Evolutionary conservation across 495 filamentous ascomycete species (phyloP).

Genomic region (Cairneyella variabilis): DNA sequence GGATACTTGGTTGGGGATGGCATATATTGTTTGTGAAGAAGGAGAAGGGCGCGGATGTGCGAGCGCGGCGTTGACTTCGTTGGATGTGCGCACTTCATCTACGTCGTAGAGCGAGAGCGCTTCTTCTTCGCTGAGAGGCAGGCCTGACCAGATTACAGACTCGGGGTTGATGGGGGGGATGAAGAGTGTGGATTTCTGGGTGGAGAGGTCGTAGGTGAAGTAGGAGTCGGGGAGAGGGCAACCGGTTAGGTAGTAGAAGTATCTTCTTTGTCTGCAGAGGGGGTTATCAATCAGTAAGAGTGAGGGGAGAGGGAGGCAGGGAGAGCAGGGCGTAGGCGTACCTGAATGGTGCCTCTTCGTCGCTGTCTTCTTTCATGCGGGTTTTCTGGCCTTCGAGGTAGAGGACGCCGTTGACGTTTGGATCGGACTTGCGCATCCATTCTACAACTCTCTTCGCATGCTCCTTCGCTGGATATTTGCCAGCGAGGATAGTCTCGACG

Average conservation of each 20-base stretch:
- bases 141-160: conserved; percentile 91
- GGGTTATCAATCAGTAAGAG: conserved; percentile 12
- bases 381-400: conserved; percentile 87
- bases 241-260: conserved; percentile 94
- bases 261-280: conserved; percentile 69
- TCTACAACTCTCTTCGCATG: conserved; percentile 81
- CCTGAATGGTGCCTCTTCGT: conserved; percentile 74
- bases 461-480: conserved; percentile 93
- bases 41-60: conserved; percentile 14
- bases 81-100: conserved; percentile 55
- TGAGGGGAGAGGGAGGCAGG: background rate
- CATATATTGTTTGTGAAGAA: conserved; percentile 55
- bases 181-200: conserved; percentile 75
- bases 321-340: too few relatives aligned
- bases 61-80: conserved; percentile 58
- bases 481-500: conserved; percentile 45
- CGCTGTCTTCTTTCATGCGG: conserved; percentile 75
- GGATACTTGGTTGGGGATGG: conserved; percentile 68
- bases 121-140: conserved; percentile 73
- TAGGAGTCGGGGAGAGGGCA: conserved; percentile 78
- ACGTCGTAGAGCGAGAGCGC: conserved; percentile 65
- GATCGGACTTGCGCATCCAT: conserved; percentile 59
- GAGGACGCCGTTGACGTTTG: conserved; percentile 59
- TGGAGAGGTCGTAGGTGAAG: conserved; percentile 73
- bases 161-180: conserved; percentile 87